These are phyloP conservation scores for Trichoderma erinaceum DNA, from an alignment of 495 filamentous ascomycete species.

Conservation along the genomic window DNA sequence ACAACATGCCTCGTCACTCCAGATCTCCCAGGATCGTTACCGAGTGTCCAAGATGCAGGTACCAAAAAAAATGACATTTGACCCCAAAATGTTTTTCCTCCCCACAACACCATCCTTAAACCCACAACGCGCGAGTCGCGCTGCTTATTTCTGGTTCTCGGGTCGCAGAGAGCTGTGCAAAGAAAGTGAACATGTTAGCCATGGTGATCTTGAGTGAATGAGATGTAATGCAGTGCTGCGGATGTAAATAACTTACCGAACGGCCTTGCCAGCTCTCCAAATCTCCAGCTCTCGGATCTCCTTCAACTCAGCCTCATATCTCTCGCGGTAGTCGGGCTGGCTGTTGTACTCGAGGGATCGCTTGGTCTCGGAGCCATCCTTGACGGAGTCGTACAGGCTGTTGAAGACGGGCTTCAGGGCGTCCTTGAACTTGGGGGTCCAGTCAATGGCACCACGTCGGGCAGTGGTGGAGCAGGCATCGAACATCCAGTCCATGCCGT, in stretches of 20 bases:
- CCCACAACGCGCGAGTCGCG: neutral
- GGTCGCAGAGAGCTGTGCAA: conserved; percentile 65
- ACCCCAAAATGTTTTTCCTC: neutral
- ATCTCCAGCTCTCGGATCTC: conserved; percentile 96
- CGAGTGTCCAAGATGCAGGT: conserved; percentile 7
- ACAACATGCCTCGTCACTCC: conserved; percentile 2
- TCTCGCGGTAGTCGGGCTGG: conserved; percentile 89
- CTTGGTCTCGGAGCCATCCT: conserved; percentile 84
- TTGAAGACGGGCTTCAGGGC: conserved; percentile 98
- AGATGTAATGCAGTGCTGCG: neutral
- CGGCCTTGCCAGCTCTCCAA: conserved; percentile 97
- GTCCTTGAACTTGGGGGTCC: conserved; percentile 90
- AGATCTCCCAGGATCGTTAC: neutral
- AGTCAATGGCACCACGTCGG: conserved; percentile 97
- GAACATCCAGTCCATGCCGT: conserved; percentile 99
- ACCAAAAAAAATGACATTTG: conserved; percentile 1
- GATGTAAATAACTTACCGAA: conserved; percentile 51
- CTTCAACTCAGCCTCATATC: conserved; percentile 92
- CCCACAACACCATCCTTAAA: neutral
- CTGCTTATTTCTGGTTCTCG: conserved; percentile 78
- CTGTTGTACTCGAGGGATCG: conserved; percentile 92
- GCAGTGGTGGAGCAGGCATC: conserved; percentile 98
- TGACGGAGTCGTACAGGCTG: conserved; percentile 86
- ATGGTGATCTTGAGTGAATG: conserved; percentile 7
- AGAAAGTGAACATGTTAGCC: conserved; percentile 25